These are phyloP conservation scores for Coniochaeta sp. DNA, from an alignment of 2,329 filamentous ascomycete genomes.

Conservation along the genomic window DNA sequence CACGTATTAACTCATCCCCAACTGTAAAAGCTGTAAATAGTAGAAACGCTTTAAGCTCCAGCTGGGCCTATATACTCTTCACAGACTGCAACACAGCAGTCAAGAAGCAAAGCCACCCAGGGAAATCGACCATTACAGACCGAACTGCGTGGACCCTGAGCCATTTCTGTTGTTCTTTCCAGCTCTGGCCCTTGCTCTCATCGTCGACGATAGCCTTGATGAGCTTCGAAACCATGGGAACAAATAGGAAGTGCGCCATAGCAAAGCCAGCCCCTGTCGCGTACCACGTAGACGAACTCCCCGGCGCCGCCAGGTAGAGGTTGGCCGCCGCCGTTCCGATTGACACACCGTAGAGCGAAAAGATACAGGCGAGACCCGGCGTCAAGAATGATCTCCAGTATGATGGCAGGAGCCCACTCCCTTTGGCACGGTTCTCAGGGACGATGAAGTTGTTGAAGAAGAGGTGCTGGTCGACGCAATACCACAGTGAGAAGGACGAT, in stretches of 20 bases:
- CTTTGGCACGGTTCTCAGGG: constrained; percentile 2
- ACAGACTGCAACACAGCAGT: constrained; percentile 16
- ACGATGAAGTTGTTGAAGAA: constrained; percentile 9
- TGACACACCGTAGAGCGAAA: constrained; percentile 18
- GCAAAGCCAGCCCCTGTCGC: constrained; percentile 20
- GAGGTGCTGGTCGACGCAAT: constrained; percentile 14
- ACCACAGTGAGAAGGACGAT: constrained; percentile 20
- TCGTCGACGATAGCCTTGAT: constrained; percentile 18
- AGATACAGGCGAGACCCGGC: constrained; percentile 13
- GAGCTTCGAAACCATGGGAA: constrained; percentile 19
- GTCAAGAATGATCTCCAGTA: constrained; percentile 19
- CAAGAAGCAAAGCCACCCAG: constrained; percentile 23
- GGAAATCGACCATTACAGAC: constrained; percentile 19
- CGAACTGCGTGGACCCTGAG: constrained; percentile 19
- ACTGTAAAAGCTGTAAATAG: no score
- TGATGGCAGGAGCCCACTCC: constrained; percentile 13
- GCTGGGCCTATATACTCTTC: background rate
- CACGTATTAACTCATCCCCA: no score
- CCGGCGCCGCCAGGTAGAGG: constrained; percentile 9
- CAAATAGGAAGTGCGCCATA: constrained; percentile 22
- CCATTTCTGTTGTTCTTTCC: constrained; percentile 18
- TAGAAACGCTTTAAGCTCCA: background rate
- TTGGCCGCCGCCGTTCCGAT: constrained; percentile 19
- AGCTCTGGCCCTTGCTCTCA: constrained; percentile 13
- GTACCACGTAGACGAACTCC: constrained; percentile 19